Percentiles rank a stretch among this genome's conserved stretches.
Conservation (phyloP, 139 green algal species). For the Tetraselmis striata region DNA sequence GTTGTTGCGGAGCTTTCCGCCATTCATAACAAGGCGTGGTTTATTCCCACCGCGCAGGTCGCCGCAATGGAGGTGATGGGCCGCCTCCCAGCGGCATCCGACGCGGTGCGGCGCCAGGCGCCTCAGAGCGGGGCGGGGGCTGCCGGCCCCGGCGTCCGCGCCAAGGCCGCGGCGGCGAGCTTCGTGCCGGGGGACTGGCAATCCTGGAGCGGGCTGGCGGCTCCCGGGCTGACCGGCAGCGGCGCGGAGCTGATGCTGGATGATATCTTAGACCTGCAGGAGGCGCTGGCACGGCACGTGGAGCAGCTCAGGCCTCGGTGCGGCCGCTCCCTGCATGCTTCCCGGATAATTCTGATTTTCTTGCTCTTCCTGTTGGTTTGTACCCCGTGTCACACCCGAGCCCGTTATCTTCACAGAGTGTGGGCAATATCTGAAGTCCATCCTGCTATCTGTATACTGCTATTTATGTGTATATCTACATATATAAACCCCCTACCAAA, state of each 20-base stretch:
- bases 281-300: neutral
- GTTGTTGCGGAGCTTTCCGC: too few relatives aligned
- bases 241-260: neutral
- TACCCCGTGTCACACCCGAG: neutral
- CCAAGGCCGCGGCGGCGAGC: too few relatives aligned
- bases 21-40: too few relatives aligned
- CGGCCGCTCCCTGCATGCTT: neutral
- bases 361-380: neutral
- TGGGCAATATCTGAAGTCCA: too few relatives aligned
- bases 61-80: neutral
- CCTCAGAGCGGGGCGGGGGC: too few relatives aligned
- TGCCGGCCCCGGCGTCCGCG: too few relatives aligned
- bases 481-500: too few relatives aligned
- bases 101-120: neutral
- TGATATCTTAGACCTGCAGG: neutral
- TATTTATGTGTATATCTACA: too few relatives aligned
- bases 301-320: neutral
- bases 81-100: neutral
- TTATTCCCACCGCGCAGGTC: too few relatives aligned
- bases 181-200: neutral
- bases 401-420: neutral
- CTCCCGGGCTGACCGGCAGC: neutral
- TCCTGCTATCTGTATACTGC: neutral
- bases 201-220: neutral
- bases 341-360: too few relatives aligned